Evolutionary conservation across 768 basidiomycete species (phyloP).

Genomic region (Xerocomus potaroensis): DNA sequence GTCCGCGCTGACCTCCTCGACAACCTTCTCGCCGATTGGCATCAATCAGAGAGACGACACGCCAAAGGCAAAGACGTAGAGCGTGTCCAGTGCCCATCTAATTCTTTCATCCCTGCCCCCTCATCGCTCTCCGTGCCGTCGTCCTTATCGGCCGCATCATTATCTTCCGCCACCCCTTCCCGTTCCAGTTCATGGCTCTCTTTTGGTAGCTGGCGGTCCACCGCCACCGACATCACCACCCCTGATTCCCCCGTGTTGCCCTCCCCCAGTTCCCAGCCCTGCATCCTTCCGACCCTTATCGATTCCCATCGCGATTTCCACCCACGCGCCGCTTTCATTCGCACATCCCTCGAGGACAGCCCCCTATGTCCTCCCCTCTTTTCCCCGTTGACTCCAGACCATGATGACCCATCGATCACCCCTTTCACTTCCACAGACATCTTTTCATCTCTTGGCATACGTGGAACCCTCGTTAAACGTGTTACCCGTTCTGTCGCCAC

Average conservation of each 20-base stretch:
- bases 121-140: constrained; percentile 18
- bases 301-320: constrained; percentile 33
- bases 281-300: constrained; percentile 28
- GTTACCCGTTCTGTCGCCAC: constrained; percentile 36
- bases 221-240: constrained; percentile 32
- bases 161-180: constrained; percentile 31
- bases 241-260: constrained; percentile 33
- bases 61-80: constrained; percentile 41
- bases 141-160: constrained; percentile 17
- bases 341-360: constrained; percentile 35
- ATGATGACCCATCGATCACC: constrained; percentile 16
- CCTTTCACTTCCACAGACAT: neutral
- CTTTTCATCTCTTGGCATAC: constrained; percentile 7
- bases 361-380: constrained; percentile 29
- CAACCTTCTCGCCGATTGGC: constrained; percentile 42
- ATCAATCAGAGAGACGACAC: constrained; percentile 35
- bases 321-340: constrained; percentile 33
- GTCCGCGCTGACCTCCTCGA: constrained; percentile 38
- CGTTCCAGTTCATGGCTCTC: constrained; percentile 42
- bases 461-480: constrained; percentile 18
- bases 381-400: constrained; percentile 12
- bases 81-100: constrained; percentile 18
- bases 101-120: constrained; percentile 8
- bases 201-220: constrained; percentile 39
- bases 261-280: constrained; percentile 26